Evolutionary conservation across 2,329 filamentous ascomycete genomes (phyloP).

Genomic region (Penicillium sp.): DNA sequence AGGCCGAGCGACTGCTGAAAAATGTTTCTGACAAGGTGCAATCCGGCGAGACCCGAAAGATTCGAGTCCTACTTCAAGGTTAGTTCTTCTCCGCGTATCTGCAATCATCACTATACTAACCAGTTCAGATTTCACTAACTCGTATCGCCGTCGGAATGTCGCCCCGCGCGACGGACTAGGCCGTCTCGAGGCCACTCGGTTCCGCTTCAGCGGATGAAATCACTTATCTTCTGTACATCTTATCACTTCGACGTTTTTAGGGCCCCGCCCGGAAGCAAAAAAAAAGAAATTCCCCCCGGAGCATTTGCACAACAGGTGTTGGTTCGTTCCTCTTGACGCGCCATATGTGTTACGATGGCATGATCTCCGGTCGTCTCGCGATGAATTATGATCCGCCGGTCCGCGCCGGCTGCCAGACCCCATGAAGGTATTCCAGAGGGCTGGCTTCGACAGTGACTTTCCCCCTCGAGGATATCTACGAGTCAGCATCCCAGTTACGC

Average conservation of each 20-base stretch:
- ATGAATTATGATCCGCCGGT: conserved; percentile 25
- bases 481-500: conserved; percentile 5
- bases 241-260: conserved; percentile 3
- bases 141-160: conserved; percentile 87
- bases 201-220: conserved; percentile 66
- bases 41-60: conserved; percentile 69
- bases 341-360: conserved; percentile 21
- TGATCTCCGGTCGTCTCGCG: conserved; percentile 16
- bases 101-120: conserved; percentile 1
- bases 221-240: conserved; percentile 14
- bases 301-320: conserved; percentile 26
- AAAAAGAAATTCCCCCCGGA: conserved; percentile 14
- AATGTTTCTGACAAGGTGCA: conserved; percentile 77
- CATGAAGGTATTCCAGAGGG: no score
- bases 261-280: conserved; percentile 11
- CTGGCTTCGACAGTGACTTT: background rate
- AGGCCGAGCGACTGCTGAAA: conserved; percentile 74
- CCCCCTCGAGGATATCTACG: background rate
- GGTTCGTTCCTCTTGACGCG: conserved; percentile 20
- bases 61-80: conserved; percentile 75
- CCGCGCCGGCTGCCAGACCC: conserved; percentile 8
- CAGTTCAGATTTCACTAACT: conserved; percentile 81
- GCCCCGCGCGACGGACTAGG: conserved; percentile 91
- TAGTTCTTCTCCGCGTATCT: conserved; percentile 5
- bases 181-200: conserved; percentile 78